Evolutionary conservation across 2,329 filamentous ascomycete genomes (phyloP).

Genomic region (Fusarium sp.): DNA sequence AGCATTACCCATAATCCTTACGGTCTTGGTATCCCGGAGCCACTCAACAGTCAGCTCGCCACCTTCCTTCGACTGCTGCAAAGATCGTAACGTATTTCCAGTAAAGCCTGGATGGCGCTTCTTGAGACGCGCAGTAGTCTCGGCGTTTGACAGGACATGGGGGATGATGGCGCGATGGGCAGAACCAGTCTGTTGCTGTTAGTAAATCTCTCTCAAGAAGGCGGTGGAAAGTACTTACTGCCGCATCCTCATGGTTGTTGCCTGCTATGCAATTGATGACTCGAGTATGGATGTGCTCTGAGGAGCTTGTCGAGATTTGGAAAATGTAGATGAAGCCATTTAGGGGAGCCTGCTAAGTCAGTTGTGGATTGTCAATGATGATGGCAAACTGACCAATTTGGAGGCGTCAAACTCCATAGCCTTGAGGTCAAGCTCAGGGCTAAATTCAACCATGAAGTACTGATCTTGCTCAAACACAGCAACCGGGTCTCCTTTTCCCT

Average conservation of each 20-base stretch:
- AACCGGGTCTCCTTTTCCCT: background rate
- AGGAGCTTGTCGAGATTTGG: background rate
- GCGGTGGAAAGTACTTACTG: background rate
- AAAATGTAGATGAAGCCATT: conserved; percentile 2
- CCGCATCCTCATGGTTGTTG: background rate
- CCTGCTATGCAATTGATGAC: background rate
- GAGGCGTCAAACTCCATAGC: background rate
- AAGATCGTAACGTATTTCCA: background rate
- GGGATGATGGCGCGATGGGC: conserved; percentile 10
- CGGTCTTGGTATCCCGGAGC: background rate
- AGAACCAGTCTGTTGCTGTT: background rate
- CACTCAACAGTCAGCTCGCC: conserved; percentile 4
- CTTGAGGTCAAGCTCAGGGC: conserved; percentile 2
- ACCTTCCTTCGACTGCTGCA: conserved; percentile 8
- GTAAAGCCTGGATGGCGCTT: background rate
- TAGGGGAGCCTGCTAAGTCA: background rate
- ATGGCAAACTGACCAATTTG: background rate
- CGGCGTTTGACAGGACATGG: background rate
- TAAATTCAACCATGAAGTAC: conserved; percentile 6
- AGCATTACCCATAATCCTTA: conserved; percentile 4
- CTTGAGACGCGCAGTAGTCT: background rate
- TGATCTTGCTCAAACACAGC: background rate
- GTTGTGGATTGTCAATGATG: accelerated
- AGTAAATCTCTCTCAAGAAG: background rate
- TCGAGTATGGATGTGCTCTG: conserved; percentile 4